phyloP scores from a whole-genome alignment of 345 rosid species.

The Sisymbrium altissimum region DNA sequence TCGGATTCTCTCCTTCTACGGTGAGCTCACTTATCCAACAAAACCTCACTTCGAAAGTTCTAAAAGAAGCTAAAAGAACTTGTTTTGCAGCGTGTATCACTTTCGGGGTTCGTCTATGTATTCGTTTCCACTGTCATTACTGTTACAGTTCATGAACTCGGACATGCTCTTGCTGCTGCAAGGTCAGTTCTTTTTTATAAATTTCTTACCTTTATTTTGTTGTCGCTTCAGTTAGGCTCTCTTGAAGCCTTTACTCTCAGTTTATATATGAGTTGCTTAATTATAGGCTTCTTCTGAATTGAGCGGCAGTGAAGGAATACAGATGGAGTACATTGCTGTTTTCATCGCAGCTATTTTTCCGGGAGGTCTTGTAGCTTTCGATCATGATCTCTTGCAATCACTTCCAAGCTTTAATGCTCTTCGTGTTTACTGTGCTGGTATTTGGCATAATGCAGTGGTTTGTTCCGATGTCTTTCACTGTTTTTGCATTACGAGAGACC shows the following conservation, averaged over 20 bases:
- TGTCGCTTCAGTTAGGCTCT: neutral
- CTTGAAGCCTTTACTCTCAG: neutral
- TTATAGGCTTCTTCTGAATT: constrained; percentile 43
- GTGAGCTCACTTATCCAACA: constrained; percentile 21
- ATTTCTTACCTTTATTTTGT: constrained; percentile 1
- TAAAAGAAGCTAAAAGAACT: neutral
- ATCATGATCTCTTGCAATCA: constrained; percentile 53
- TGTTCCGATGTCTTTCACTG: neutral
- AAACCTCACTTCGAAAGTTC: neutral
- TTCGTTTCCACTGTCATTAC: constrained; percentile 63
- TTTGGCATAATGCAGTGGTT: constrained; percentile 97
- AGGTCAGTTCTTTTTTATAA: constrained; percentile 41
- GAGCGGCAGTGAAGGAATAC: constrained; percentile 82
- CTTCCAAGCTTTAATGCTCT: constrained; percentile 53
- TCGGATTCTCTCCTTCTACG: constrained; percentile 43
- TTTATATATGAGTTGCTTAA: constrained; percentile 22
- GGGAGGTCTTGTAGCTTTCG: constrained; percentile 88
- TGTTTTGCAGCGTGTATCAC: constrained; percentile 43
- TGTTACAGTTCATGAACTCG: constrained; percentile 74
- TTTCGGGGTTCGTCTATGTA: constrained; percentile 46
- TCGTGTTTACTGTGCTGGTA: constrained; percentile 83
- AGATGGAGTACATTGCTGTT: constrained; percentile 73
- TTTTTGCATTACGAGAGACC: neutral
- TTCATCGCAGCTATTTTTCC: constrained; percentile 84
- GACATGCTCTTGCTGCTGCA: constrained; percentile 89